A percentile compares a stretch with the other conserved stretches of the same genome.
These are phyloP conservation scores for Babjeviella inositovora DNA, from an alignment of 805 yeast genomes.

Conservation along the genomic window DNA sequence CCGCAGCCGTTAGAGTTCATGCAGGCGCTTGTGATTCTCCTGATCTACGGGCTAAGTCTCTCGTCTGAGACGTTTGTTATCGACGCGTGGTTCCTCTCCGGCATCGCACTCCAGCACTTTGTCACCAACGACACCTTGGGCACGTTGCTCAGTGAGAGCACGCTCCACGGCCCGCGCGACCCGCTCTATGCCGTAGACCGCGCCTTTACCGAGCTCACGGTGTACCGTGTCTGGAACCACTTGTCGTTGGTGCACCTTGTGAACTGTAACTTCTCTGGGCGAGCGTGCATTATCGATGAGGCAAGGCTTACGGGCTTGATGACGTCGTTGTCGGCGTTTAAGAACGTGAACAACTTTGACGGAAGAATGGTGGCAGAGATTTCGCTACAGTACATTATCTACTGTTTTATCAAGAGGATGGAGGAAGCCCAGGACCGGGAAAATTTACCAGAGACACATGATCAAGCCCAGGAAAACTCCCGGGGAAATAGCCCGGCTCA, in stretches of 20 bases:
- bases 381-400: slow-evolving; percentile 38
- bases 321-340: slow-evolving; percentile 37
- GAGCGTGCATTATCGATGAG: slow-evolving; percentile 47
- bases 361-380: slow-evolving; percentile 74
- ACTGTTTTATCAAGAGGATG: slow-evolving; percentile 32
- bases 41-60: slow-evolving; percentile 49
- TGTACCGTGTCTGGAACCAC: slow-evolving; percentile 58
- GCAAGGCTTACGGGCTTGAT: slow-evolving; percentile 41
- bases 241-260: slow-evolving; percentile 50
- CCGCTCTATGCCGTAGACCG: slow-evolving; percentile 10
- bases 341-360: slow-evolving; percentile 72
- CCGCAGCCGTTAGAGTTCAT: slow-evolving; percentile 39
- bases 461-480: slow-evolving; percentile 1
- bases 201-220: slow-evolving; percentile 34
- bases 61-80: slow-evolving; percentile 33
- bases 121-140: slow-evolving; percentile 34
- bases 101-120: slow-evolving; percentile 48
- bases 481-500: slow-evolving; percentile 5
- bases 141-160: slow-evolving; percentile 8
- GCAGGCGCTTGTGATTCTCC: slow-evolving; percentile 49
- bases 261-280: slow-evolving; percentile 49
- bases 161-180: slow-evolving; percentile 1
- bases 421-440: slow-evolving; percentile 3
- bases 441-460: too few species aligned
- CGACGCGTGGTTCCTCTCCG: slow-evolving; percentile 60